Evolutionary conservation across 768 basidiomycete species (phyloP), one percentile per base, ranked within the genome.

Genomic region (Suillus tomentosus): DNA sequence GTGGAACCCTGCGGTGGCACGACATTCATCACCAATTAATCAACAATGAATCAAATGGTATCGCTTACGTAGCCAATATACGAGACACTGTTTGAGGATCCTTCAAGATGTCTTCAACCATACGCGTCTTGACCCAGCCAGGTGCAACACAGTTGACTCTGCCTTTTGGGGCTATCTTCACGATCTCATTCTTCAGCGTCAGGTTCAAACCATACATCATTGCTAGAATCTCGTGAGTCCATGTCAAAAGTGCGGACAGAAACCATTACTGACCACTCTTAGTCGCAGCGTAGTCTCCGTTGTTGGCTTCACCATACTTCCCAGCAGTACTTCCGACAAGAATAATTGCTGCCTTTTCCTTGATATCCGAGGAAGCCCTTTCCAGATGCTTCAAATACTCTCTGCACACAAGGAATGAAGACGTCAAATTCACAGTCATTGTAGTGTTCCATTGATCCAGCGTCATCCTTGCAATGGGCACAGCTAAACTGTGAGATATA

Each of bases 121-220:
- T 87, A 0, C 86, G 83, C 63, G 90, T 91, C 56, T 72, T 79
- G 8, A 86, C 84, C 86, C 86, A 90, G 6, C 89, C 89, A 5
- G 91, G 90, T 0, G 83, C 87, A 19, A 92, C 79, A 51, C 80
- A 79, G 67, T 92, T 92, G 3, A 91, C 89, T n/a, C 90, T 80
- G 0, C 84, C 91, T 62, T 74, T 80, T 0, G 89, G 87, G 0
- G 90, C 89, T 64, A 91, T 84, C 74, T 85, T 85, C 53, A 93
- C 90, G 61, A 92, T 91, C 75, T 93, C 90, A 72, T 92, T 92
- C 77, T 92, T 92, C 67, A 92, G 79, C 5, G 85, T 79, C 68
- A 87, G 75, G 4, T 84, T 84, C 40, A 92, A 70, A 1, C 90
- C 91, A 65, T 89, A 87, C 89, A 90, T 90, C 79, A 90, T 81